Evolutionary conservation across 805 yeast genomes (phyloP).

Genomic region (Cyberlindnera xishuangbannaensis): DNA sequence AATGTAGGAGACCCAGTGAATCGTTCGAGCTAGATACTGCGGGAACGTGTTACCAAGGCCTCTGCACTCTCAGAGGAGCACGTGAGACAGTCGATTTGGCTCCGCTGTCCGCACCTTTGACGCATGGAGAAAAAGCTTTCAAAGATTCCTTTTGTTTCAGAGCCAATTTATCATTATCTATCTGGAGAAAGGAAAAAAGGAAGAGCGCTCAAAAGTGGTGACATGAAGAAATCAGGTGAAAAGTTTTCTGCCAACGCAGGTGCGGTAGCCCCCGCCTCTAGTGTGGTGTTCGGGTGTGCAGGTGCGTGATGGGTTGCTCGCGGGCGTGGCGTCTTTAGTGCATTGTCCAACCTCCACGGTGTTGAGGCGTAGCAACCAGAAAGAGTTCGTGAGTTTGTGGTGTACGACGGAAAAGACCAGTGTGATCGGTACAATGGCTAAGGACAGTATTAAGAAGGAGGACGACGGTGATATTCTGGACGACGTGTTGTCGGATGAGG

Average conservation of each 20-base stretch:
- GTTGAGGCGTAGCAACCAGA: no score
- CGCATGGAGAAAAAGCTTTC: constrained; percentile 25
- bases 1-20: constrained; percentile 6
- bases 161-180: constrained; percentile 26
- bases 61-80: constrained; percentile 9
- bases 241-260: constrained; percentile 6
- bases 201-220: no score
- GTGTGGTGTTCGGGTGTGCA: no score
- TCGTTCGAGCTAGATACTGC: no score
- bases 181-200: constrained; percentile 22
- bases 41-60: no score
- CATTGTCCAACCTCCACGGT: no score
- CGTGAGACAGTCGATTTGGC: constrained; percentile 29
- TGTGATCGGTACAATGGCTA: constrained; percentile 11
- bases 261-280: no score
- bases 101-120: constrained; percentile 48
- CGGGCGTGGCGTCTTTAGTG: no score
- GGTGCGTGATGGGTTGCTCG: no score
- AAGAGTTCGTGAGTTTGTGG: no score
- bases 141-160: constrained; percentile 37
- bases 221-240: constrained; percentile 1
- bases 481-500: constrained; percentile 16
- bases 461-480: constrained; percentile 16
- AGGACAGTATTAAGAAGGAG: constrained; percentile 10
- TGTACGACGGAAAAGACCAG: background rate